Evolutionary conservation across 257 asterid species (phyloP), one percentile per base, ranked within the genome.

Genomic region (Scutellaria baicalensis): DNA sequence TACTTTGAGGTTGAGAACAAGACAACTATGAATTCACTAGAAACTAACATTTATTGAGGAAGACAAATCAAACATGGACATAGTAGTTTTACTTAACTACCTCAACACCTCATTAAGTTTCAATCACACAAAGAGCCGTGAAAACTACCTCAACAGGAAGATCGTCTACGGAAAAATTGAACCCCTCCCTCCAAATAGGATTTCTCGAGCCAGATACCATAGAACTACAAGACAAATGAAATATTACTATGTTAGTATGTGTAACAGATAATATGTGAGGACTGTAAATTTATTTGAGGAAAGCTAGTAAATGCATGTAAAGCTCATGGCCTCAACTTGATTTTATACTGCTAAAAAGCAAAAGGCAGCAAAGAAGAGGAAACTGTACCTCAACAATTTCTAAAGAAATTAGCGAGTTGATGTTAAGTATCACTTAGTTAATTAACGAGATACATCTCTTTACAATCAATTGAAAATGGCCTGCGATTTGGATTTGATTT

Each of bases 151-250:
- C 79, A 13, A 81, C 92, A 64, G 96, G 97, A 82, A 93, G 96
- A 79, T 86, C 86, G 21, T 89, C 95, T 57, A 86, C 91, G 59
- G 87, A 80, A 83, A 91, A 93, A 80, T 89, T 84, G 83, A 91
- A 93, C 78, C 89, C 96, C 81, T 93, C 99, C 71, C 88, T 91
- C 99, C 99, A 93, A 82, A 88, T 80, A 64, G 99, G 99, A 82
- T 93, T 93, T 87, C 97, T 86, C 70, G 99, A 89, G 77, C 96
- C 90, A 76, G 96, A 96, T 78, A 93, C 89, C 96, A 93, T 87
- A 75, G 99, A 93, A 81, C 99, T 93, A 76, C 83, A 83, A 68
- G 66, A 78, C 50, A 72, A 60, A 64, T 35, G 54, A 61, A 47
- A 27, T 55, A 50, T 60, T 42, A 52, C 12, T 48, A 10, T 35